These are phyloP conservation scores for Erucastrum elatum DNA, from an alignment of 345 rosid species.

Conservation along the genomic window DNA sequence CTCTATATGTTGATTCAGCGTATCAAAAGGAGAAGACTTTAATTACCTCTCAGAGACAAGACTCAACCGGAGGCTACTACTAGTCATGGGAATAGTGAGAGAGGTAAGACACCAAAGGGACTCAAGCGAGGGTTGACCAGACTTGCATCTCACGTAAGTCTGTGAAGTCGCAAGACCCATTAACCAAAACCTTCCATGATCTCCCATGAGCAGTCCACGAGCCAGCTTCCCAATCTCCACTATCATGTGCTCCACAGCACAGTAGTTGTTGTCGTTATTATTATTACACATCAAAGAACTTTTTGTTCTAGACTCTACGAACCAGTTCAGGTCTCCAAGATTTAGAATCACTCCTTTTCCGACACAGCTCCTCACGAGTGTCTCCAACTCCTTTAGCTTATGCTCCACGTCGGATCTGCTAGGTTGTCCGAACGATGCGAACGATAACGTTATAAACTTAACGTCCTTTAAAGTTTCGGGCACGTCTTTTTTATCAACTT, in stretches of 20 bases:
- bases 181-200: slow-evolving; percentile 64
- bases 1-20: background rate
- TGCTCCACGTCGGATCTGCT: slow-evolving; percentile 57
- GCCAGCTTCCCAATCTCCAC: slow-evolving; percentile 70
- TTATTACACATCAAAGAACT: slow-evolving; percentile 37
- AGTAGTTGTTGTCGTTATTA: slow-evolving; percentile 21
- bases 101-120: slow-evolving; percentile 69
- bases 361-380: slow-evolving; percentile 44
- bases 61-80: slow-evolving; percentile 64
- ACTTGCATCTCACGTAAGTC: slow-evolving; percentile 73
- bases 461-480: slow-evolving; percentile 56
- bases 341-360: slow-evolving; percentile 60
- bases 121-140: slow-evolving; percentile 66
- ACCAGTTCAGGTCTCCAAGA: slow-evolving; percentile 82
- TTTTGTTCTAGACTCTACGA: slow-evolving; percentile 49
- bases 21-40: slow-evolving; percentile 12
- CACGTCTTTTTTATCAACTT: slow-evolving; percentile 59
- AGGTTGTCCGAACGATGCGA: slow-evolving; percentile 52
- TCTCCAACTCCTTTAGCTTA: slow-evolving; percentile 59
- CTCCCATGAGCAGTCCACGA: slow-evolving; percentile 47
- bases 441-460: slow-evolving; percentile 54
- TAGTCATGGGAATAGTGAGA: slow-evolving; percentile 64
- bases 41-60: slow-evolving; percentile 76
- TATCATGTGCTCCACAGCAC: slow-evolving; percentile 69
- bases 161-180: slow-evolving; percentile 85